These are phyloP conservation scores for Pelargonium cotyledonis DNA, from an alignment of 441 rosid species.

Conservation along the genomic window DNA sequence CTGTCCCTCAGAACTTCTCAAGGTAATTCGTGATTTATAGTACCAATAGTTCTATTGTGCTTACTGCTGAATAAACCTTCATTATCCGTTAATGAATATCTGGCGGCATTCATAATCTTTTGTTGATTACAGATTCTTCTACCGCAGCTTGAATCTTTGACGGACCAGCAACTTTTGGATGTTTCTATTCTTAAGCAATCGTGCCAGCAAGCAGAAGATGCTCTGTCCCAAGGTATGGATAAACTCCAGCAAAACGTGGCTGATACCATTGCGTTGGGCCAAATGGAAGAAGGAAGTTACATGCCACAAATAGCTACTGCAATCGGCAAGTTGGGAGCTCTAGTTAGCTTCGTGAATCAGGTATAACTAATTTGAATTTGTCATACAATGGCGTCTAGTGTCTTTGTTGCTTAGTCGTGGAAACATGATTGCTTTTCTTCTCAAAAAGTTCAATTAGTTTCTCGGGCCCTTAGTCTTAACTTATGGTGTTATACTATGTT, in stretches of 20 bases:
- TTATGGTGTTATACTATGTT: no score
- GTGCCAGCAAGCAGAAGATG: conserved; percentile 94
- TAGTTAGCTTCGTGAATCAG: conserved; percentile 76
- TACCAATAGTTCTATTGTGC: background rate
- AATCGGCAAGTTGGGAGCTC: conserved; percentile 61
- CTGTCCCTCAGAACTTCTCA: conserved; percentile 63
- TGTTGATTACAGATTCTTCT: conserved; percentile 52
- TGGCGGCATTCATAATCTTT: background rate
- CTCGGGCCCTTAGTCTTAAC: no score
- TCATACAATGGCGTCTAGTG: conserved; percentile 4
- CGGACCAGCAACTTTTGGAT: conserved; percentile 55
- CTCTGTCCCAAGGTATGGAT: conserved; percentile 88
- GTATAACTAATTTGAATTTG: conserved; percentile 29
- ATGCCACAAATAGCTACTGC: conserved; percentile 55
- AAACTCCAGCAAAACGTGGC: conserved; percentile 63
- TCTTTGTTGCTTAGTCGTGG: background rate
- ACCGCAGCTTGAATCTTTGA: conserved; percentile 60
- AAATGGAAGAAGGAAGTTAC: conserved; percentile 47
- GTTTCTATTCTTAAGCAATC: conserved; percentile 53
- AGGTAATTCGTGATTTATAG: conserved; percentile 33
- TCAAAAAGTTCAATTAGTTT: no score
- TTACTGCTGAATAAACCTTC: background rate
- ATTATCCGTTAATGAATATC: background rate
- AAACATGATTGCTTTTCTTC: background rate
- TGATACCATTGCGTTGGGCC: conserved; percentile 55